Evolutionary conservation across 1,284 basidiomycete genomes (phyloP).

Genomic region (Moesziomyces sp.): DNA sequence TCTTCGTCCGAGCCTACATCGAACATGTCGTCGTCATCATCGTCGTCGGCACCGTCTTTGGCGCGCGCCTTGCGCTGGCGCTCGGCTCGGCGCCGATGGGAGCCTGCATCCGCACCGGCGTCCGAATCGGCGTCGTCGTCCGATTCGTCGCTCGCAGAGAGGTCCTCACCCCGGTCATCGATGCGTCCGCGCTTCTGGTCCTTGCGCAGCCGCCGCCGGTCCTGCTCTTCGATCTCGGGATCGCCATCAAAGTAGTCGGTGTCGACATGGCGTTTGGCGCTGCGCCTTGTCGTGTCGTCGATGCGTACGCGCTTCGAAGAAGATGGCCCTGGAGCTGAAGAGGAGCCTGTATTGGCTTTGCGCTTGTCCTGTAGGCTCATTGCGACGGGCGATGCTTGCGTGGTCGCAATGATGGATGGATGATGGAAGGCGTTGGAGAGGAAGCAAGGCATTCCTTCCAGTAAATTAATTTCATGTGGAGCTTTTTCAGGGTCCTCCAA

Average conservation of each 20-base stretch:
- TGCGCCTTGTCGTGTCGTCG: slow-evolving; percentile 23
- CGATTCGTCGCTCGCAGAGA: slow-evolving; percentile 76
- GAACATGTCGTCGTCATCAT: slow-evolving; percentile 84
- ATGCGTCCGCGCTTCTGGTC: slow-evolving; percentile 63
- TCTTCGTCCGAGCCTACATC: slow-evolving; percentile 68
- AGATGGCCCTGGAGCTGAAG: not conserved
- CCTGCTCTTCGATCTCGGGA: slow-evolving; percentile 59
- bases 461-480: not conserved
- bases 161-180: slow-evolving; percentile 82
- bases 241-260: slow-evolving; percentile 53
- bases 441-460: not conserved
- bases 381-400: no score
- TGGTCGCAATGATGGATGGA: no score
- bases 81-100: slow-evolving; percentile 63
- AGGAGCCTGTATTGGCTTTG: slow-evolving; percentile 6
- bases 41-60: slow-evolving; percentile 54
- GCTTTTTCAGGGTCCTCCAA: not conserved
- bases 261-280: slow-evolving; percentile 13
- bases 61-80: slow-evolving; percentile 71
- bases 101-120: slow-evolving; percentile 70
- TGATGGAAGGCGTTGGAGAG: not conserved
- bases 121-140: slow-evolving; percentile 79
- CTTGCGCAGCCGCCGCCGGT: slow-evolving; percentile 50
- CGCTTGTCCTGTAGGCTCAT: slow-evolving; percentile 38
- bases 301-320: slow-evolving; percentile 40